Base-by-base conservation (phyloP, 257 asterid genomes). In the Fraxinus anomala region DNA sequence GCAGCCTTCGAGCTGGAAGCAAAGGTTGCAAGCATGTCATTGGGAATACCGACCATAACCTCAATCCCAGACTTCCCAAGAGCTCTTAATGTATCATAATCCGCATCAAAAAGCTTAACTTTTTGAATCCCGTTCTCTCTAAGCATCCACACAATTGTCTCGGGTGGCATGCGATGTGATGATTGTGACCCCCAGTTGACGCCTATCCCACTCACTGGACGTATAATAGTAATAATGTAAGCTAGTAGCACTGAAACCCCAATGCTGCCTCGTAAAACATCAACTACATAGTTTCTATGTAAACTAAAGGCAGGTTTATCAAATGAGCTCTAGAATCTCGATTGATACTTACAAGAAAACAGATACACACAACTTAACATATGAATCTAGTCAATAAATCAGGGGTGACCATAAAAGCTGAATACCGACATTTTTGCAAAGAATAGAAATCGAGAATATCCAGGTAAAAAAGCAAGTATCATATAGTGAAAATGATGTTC, bases 1-100 rank as follows among this genome's bases (percentile, higher is more conserved):
- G 97, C 98, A 34, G 92, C 89, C 76, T 91, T 92, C 21, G 87
- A 24, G 73, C 85, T 92, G 61, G 77, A 19, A 77, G 92, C 95
- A 19, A 94, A 73, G 68, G 85, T 14, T 0, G 89, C 34, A 31
- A 94, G 92, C 96, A 90, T 84, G 86, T 94, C 97, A 65, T 94
- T 94, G 4, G 98, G 98, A 76, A 94, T 94, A 71, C 98, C 97
- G 21, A 94, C 97, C 97, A 94, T 92, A 36, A 94, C 97, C 85
- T 94, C 96, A 80, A 94, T 88, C 33, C 91, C 96, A 14, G 97
- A 85, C 44, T 83, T 75, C 2, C 91, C 88, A 73, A 94, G 67
- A 79, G 98, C 98, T 80, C 77, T 82, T 72, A 94, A 79, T 11
- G 96, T 88, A 75, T 91, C 96, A 66, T 85, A 88, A 81, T 91